Percentiles rank a stretch among this genome's conserved stretches.
Conservation (phyloP, 2,329 filamentous ascomycete species). For the Lachnellula willkommii region DNA sequence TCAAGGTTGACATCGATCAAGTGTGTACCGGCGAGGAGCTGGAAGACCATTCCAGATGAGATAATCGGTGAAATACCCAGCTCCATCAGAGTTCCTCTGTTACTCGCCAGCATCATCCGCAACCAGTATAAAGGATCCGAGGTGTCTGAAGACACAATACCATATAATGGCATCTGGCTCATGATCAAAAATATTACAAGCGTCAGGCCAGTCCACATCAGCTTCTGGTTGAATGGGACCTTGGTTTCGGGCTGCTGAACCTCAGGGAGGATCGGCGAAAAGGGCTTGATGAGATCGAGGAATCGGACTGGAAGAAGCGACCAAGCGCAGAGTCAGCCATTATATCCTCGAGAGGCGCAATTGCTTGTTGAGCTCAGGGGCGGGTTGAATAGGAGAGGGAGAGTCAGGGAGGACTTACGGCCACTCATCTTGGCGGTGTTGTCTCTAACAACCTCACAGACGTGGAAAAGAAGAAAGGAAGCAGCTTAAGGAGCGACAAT, state of each 20-base stretch:
- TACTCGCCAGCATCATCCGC: slow-evolving; percentile 99
- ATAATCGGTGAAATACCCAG: slow-evolving; percentile 98
- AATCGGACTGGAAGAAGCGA: slow-evolving; percentile 69
- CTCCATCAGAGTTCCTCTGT: slow-evolving; percentile 93
- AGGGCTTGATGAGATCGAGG: slow-evolving; percentile 99
- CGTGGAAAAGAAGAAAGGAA: slow-evolving; percentile 30
- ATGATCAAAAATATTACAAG: slow-evolving; percentile 99
- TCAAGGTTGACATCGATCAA: slow-evolving; percentile 99
- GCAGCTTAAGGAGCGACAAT: slow-evolving; percentile 27
- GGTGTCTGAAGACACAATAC: slow-evolving; percentile 97
- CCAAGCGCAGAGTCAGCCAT: slow-evolving; percentile 24
- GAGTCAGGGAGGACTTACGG: slow-evolving; percentile 30
- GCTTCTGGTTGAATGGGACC: slow-evolving; percentile 96
- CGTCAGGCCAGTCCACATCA: slow-evolving; percentile 93
- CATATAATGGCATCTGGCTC: slow-evolving; percentile 99
- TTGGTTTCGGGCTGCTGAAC: slow-evolving; percentile 98
- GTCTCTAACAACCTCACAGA: slow-evolving; percentile 32
- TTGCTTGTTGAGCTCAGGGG: slow-evolving; percentile 15
- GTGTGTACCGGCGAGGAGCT: slow-evolving; percentile 98
- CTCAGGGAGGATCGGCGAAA: slow-evolving; percentile 98
- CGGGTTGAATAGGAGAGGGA: slow-evolving; percentile 7
- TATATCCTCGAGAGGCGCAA: slow-evolving; percentile 8
- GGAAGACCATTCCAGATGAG: slow-evolving; percentile 99
- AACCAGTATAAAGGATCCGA: slow-evolving; percentile 99
- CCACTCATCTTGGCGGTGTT: slow-evolving; percentile 39